phyloP scores from a whole-genome alignment of 208 protist species.

The Leishmania braziliensis region DNA sequence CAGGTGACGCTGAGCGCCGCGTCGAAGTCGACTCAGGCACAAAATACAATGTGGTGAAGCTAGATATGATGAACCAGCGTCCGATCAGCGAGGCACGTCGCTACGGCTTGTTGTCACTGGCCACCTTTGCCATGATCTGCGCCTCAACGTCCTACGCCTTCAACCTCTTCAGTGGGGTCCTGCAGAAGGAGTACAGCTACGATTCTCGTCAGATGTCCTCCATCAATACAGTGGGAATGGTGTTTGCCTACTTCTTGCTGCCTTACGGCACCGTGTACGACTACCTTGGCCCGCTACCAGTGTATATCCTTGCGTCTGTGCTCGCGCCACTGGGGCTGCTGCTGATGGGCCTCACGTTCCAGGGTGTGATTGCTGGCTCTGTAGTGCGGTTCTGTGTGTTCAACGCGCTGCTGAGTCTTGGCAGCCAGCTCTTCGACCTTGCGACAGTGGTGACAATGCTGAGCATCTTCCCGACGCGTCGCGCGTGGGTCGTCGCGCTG shows the following conservation, averaged over 20 bases:
- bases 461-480: constrained; percentile 54
- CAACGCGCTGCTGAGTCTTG: constrained; percentile 45
- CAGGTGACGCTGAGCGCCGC: not conserved
- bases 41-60: constrained; percentile 14
- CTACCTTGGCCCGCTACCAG: constrained; percentile 47
- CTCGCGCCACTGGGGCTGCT: constrained; percentile 38
- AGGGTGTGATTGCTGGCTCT: constrained; percentile 39
- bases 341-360: constrained; percentile 53
- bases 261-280: constrained; percentile 60
- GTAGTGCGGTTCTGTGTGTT: constrained; percentile 42
- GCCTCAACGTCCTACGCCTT: constrained; percentile 58
- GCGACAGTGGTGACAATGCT: constrained; percentile 50
- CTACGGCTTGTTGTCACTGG: constrained; percentile 43
- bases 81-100: constrained; percentile 44
- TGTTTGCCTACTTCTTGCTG: constrained; percentile 44
- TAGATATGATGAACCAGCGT: constrained; percentile 23
- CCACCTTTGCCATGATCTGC: constrained; percentile 42
- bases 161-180: constrained; percentile 52
- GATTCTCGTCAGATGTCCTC: constrained; percentile 52
- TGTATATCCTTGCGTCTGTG: constrained; percentile 35
- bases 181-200: constrained; percentile 46
- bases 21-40: not conserved
- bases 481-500: constrained; percentile 57
- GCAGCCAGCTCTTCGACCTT: constrained; percentile 56
- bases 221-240: constrained; percentile 51